Conservation (phyloP, 1,284 basidiomycete species). For the Apiotrichum brassicae region DNA sequence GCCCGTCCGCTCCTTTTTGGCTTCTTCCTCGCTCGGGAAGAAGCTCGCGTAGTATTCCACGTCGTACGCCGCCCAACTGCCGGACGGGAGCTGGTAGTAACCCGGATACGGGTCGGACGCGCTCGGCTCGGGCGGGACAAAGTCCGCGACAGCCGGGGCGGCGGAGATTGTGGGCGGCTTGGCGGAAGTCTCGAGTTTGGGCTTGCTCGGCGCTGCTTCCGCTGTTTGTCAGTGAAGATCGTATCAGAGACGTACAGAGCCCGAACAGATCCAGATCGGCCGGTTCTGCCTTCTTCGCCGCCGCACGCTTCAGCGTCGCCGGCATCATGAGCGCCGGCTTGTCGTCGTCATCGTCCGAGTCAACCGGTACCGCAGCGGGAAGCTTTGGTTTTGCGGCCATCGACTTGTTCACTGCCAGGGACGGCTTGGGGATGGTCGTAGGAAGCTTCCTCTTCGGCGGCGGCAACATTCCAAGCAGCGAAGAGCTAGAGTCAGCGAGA, state of each 20-base stretch:
- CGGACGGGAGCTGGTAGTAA: constrained; percentile 76
- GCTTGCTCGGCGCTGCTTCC: constrained; percentile 5
- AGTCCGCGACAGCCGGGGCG: constrained; percentile 51
- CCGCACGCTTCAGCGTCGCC: constrained; percentile 19
- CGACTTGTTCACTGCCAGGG: constrained; percentile 27
- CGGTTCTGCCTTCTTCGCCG: constrained; percentile 12
- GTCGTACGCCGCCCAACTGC: constrained; percentile 71
- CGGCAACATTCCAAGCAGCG: constrained; percentile 44
- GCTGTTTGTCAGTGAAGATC: constrained; percentile 7
- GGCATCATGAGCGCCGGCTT: constrained; percentile 8
- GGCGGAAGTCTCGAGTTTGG: constrained; percentile 6
- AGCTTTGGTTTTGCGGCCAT: constrained; percentile 17
- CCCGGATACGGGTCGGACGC: constrained; percentile 73
- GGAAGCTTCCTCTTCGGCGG: constrained; percentile 44
- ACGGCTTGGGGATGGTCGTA: constrained; percentile 3
- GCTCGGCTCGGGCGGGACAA: constrained; percentile 67
- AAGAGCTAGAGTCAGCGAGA: constrained; percentile 25
- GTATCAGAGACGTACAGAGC: constrained; percentile 23
- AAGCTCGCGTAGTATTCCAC: constrained; percentile 66
- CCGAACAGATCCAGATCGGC: constrained; percentile 42
- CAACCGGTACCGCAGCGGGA: neutral
- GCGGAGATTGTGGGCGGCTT: constrained; percentile 35
- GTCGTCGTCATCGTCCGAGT: constrained; percentile 27
- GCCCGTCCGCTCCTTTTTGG: constrained; percentile 21
- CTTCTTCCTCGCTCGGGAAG: constrained; percentile 29